Evolutionary conservation across 2,329 filamentous ascomycete species (phyloP).

Genomic region (Cladosporium cucumerinum): DNA sequence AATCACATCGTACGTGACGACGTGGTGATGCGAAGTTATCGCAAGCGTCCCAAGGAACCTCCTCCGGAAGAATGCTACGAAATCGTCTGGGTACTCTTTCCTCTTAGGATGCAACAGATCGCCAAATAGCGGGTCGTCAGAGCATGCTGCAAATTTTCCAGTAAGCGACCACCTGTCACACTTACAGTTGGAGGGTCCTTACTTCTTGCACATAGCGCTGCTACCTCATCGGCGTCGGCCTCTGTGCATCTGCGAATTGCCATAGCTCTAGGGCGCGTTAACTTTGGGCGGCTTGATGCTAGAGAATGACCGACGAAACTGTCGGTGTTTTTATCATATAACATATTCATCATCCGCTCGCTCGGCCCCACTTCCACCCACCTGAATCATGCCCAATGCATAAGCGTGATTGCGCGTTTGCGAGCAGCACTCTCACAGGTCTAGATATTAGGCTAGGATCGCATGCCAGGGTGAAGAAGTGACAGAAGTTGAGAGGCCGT

Average conservation of each 20-base stretch:
- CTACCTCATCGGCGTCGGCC: background rate
- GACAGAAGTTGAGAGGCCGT: background rate
- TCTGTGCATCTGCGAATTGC: background rate
- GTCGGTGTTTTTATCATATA: background rate
- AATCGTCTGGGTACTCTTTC: slow-evolving; percentile 28
- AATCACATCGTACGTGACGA: background rate
- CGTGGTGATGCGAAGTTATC: background rate
- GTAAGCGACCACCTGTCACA: background rate
- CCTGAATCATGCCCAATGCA: background rate
- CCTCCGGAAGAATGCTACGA: slow-evolving; percentile 28
- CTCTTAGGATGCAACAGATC: slow-evolving; percentile 34
- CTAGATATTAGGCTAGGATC: background rate
- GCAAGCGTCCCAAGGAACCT: background rate
- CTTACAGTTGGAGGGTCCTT: background rate
- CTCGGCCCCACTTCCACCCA: background rate
- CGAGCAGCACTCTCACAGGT: background rate
- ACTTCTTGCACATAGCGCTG: slow-evolving; percentile 7
- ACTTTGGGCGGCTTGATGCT: background rate
- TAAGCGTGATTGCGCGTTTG: background rate
- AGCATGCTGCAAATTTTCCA: slow-evolving; percentile 25
- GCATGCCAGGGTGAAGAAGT: background rate
- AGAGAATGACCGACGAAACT: background rate
- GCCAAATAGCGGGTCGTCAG: slow-evolving; percentile 35
- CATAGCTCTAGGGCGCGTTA: background rate
- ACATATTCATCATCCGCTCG: background rate